A percentile compares a stretch with the other conserved stretches of the same genome.
Evolutionary conservation across 495 filamentous ascomycete genomes (phyloP).

Genomic region (Sordaria brevicollis): DNA sequence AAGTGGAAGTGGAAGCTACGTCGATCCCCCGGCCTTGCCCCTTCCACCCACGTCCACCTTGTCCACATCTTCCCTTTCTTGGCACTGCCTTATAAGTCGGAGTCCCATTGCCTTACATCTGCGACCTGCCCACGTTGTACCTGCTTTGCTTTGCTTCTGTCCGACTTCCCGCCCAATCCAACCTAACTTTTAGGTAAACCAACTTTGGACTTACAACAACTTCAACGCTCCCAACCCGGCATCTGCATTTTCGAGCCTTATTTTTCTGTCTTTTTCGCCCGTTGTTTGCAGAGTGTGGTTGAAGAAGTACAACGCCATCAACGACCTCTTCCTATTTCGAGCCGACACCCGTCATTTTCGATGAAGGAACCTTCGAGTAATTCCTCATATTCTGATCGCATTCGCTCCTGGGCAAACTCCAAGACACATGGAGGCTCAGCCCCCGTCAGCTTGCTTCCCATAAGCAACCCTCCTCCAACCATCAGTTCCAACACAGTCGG

Average conservation of each 20-base stretch:
- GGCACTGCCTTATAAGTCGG: background rate
- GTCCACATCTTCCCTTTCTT: background rate
- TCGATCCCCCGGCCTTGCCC: background rate
- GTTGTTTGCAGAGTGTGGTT: background rate
- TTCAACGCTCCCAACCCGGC: background rate
- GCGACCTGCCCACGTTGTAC: background rate
- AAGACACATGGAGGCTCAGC: constrained; percentile 45
- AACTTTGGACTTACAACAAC: background rate
- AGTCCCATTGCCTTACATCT: background rate
- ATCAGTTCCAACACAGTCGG: constrained; percentile 1
- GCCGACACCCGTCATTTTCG: constrained; percentile 24
- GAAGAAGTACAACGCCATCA: background rate
- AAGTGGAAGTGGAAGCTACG: too few relatives aligned
- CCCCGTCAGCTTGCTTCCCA: constrained; percentile 24
- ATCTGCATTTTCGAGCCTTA: background rate
- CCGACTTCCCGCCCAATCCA: background rate
- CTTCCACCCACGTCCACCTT: background rate
- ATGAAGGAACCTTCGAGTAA: constrained; percentile 55
- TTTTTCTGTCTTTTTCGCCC: background rate
- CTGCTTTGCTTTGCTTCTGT: background rate
- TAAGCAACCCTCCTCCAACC: constrained; percentile 17
- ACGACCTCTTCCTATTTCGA: background rate
- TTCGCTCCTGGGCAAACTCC: constrained; percentile 44
- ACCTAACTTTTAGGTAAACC: background rate
- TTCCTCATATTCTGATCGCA: constrained; percentile 43